phyloP scores from a whole-genome alignment of 2,329 filamentous ascomycete genomes.

The Basipetospora chlamydospora region DNA sequence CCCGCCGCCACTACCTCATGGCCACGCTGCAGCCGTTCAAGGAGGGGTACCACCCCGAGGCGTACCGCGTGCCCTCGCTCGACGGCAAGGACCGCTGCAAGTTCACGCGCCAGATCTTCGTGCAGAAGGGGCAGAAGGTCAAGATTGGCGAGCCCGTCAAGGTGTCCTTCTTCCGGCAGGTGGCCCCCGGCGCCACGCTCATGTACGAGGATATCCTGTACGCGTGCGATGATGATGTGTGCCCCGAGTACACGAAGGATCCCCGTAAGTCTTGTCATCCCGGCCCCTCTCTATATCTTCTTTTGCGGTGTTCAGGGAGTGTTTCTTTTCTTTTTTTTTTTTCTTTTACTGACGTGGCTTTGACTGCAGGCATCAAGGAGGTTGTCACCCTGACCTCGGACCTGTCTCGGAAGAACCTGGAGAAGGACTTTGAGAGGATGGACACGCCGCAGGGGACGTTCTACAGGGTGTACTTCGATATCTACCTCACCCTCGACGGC shows the following conservation, averaged over 20 bases:
- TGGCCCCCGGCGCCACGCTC: constrained; percentile 87
- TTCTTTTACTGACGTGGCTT: too few species aligned
- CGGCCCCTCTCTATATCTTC: too few species aligned
- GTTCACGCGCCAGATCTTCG: constrained; percentile 95
- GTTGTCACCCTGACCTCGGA: constrained; percentile 96
- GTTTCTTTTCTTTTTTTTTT: background rate
- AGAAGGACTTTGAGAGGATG: constrained; percentile 99
- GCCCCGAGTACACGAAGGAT: constrained; percentile 97
- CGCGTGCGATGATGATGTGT: constrained; percentile 94
- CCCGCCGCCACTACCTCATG: constrained; percentile 97
- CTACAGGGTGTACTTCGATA: constrained; percentile 69
- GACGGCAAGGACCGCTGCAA: constrained; percentile 98
- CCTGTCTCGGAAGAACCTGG: constrained; percentile 91
- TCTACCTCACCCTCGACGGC: constrained; percentile 87
- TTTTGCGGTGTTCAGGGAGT: too few species aligned
- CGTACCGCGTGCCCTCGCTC: constrained; percentile 89
- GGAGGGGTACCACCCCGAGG: constrained; percentile 94
- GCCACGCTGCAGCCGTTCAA: constrained; percentile 97
- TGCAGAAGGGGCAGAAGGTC: constrained; percentile 95
- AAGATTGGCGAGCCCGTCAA: constrained; percentile 99
- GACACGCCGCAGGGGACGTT: constrained; percentile 95
- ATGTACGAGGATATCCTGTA: constrained; percentile 99
- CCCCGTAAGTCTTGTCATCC: constrained; percentile 80
- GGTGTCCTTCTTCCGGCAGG: constrained; percentile 96
- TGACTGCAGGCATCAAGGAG: constrained; percentile 96